Evolutionary conservation across 345 rosid species (phyloP), one percentile per base, ranked within the genome.

Genomic region (Citrus inodora): DNA sequence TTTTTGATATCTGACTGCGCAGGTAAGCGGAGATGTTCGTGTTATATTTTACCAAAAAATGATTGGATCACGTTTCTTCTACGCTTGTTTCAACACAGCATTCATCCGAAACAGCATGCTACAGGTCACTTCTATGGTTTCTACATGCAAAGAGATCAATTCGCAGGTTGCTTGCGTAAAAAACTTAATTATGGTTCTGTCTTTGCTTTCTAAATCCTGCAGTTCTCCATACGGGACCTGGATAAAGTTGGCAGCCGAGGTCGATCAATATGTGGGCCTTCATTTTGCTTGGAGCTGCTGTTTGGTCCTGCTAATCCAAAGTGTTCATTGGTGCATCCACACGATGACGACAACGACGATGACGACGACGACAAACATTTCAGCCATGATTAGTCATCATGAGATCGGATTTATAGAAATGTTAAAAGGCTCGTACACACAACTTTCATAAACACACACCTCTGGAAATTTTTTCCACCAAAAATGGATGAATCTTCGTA

Each of bases 31-130:
- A 64, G 98, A 95, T 60, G 84, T 92, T 22, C 89, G 97, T 13
- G 86, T 95, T 59, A 90, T 90, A 82, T 95, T 95, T 88, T 93
- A 93, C 81, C 86, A 90, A 79, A 95, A 95, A 77, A 89, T 91
- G 96, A 87, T 89, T 3, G 99, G 98, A 76, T 89, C 90, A n/a
- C 94, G 95, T 19, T 90, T 95, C 53, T 95, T 95, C 82, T 95
- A 93, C 38, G 90, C 87, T 56, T 95, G 99, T 82, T 95, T 95
- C 86, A 93, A 93, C 71, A 92, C 98, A 25, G 86, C 94, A 78
- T 95, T 95, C 87, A 90, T 95, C n/a, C 87, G 85, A 70, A 89
- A 88, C 69, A 74, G 99, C 79, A 76, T 95, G 90, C 85, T 95
- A 48, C 97, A 95, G 94, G 99, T 93, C 22, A 87, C 69, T 17